These are phyloP conservation scores for Radiomyces spectabilis DNA, from an alignment of 192 early-diverging fungal species.

Conservation along the genomic window DNA sequence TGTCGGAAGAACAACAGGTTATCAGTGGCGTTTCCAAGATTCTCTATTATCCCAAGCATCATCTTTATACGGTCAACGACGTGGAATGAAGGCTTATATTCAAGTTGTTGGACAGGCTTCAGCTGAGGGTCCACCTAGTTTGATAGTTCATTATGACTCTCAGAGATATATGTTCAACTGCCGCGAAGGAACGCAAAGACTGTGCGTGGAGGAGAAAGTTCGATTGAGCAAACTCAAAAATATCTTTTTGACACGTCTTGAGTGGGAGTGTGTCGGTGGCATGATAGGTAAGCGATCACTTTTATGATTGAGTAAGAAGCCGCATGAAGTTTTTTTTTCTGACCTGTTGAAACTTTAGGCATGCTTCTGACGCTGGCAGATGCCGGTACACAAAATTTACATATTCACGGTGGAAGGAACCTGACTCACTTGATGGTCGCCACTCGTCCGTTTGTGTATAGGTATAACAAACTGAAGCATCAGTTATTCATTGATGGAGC, in stretches of 20 bases:
- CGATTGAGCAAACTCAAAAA: conserved; percentile 65
- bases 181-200: conserved; percentile 83
- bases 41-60: no score
- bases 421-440: conserved; percentile 73
- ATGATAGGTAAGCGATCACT: conserved; percentile 56
- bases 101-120: conserved; percentile 42
- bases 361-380: conserved; percentile 89
- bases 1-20: no score
- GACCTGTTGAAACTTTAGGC: conserved; percentile 37
- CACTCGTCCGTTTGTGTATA: conserved; percentile 70
- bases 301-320: not conserved
- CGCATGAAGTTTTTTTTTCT: not conserved
- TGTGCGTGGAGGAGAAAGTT: conserved; percentile 71
- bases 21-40: no score
- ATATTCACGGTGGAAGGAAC: conserved; percentile 70
- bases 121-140: conserved; percentile 46
- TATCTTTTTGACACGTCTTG: conserved; percentile 73
- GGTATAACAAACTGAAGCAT: conserved; percentile 25
- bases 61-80: no score
- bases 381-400: conserved; percentile 51
- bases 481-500: not conserved
- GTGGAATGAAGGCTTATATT: conserved; percentile 42
- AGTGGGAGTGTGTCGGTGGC: conserved; percentile 86
- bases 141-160: conserved; percentile 68
- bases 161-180: conserved; percentile 91